Conservation (phyloP, 768 basidiomycete genomes). For the Coprinellus aureogranulatus region DNA sequence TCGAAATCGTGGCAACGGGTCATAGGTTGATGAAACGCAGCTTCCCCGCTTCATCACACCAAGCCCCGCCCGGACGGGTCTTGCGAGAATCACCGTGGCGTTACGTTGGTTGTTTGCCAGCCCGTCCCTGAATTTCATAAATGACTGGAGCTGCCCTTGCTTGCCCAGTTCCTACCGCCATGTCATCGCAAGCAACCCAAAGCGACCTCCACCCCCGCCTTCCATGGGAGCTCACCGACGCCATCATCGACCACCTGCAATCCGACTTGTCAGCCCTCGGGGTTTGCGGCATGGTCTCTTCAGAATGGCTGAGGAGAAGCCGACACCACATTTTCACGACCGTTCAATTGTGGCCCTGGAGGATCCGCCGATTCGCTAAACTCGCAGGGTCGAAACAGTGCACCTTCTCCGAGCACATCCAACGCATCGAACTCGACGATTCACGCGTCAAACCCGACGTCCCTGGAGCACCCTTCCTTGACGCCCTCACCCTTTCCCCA, state of each 20-base stretch:
- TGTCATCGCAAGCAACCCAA: not conserved
- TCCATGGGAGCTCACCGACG: conserved; percentile 32
- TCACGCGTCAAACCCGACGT: conserved; percentile 1
- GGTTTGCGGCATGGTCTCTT: conserved; percentile 29
- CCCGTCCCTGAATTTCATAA: not conserved
- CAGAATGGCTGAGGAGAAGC: conserved; percentile 29
- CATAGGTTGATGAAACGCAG: not conserved
- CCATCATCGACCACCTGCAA: conserved; percentile 32
- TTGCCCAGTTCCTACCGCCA: not conserved
- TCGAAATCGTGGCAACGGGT: not conserved
- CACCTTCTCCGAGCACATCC: conserved; percentile 25
- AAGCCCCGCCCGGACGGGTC: conserved; percentile 8
- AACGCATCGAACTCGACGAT: conserved; percentile 27
- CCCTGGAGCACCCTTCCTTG: conserved; percentile 10
- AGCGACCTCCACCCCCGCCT: conserved; percentile 13
- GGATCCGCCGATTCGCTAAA: conserved; percentile 21
- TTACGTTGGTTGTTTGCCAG: not conserved
- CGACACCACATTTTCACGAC: conserved; percentile 30
- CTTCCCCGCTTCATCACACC: not conserved
- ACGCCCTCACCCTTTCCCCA: conserved; percentile 17
- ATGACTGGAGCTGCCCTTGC: not conserved
- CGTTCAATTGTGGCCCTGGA: conserved; percentile 29
- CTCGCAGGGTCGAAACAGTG: conserved; percentile 18
- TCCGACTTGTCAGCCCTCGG: conserved; percentile 22
- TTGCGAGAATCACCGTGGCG: not conserved